Conservation (phyloP, 768 basidiomycete species). For the Tricholoma furcatifolium region DNA sequence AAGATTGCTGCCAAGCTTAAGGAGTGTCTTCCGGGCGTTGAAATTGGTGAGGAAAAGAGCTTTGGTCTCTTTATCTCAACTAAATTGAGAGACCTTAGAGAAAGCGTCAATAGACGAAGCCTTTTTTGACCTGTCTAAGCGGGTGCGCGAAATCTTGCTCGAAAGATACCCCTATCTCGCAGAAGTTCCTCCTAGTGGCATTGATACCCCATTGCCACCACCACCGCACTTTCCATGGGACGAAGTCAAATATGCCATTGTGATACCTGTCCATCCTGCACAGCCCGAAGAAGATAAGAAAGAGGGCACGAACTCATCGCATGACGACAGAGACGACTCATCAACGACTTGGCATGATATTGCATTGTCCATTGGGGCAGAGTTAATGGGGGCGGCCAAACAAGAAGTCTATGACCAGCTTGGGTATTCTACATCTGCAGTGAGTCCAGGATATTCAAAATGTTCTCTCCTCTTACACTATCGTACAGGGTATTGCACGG, state of each 20-base stretch:
- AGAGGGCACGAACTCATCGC: not conserved
- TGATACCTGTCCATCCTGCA: conserved; percentile 55
- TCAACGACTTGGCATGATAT: conserved; percentile 86
- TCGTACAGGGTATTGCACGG: conserved; percentile 74
- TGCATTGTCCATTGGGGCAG: conserved; percentile 84
- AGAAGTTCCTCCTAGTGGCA: conserved; percentile 62
- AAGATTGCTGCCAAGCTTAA: conserved; percentile 87
- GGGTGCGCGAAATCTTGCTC: conserved; percentile 74
- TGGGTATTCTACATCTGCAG: conserved; percentile 94
- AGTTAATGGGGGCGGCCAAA: conserved; percentile 77
- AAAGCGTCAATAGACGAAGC: conserved; percentile 98
- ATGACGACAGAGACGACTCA: conserved; percentile 21
- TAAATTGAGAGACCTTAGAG: conserved; percentile 44
- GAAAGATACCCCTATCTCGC: conserved; percentile 76
- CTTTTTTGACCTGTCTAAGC: conserved; percentile 87
- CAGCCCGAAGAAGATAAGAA: conserved; percentile 20
- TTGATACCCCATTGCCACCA: conserved; percentile 76
- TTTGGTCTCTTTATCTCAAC: not conserved
- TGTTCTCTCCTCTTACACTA: not conserved
- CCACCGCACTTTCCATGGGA: conserved; percentile 68
- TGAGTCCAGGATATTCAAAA: conserved; percentile 31
- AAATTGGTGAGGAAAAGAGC: conserved; percentile 58
- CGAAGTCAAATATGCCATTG: conserved; percentile 56
- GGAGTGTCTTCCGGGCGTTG: conserved; percentile 72
- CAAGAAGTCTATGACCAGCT: conserved; percentile 64